Conservation (phyloP, 352 stramenopile genomes). For the Elongisporangium prolatum region DNA sequence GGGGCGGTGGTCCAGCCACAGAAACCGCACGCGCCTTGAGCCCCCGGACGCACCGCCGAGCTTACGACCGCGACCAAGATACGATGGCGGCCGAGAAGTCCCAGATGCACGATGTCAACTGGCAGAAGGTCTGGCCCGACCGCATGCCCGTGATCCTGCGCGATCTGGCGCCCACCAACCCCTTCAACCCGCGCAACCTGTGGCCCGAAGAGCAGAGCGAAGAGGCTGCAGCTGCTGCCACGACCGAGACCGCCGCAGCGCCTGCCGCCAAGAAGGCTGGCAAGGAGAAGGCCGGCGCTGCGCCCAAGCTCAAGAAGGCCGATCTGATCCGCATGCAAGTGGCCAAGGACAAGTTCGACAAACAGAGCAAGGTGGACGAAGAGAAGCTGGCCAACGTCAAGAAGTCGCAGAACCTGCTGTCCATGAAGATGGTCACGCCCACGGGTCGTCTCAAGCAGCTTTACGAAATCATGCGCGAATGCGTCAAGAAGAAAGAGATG, state of each 20-base stretch:
- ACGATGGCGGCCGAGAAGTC: constrained; percentile 71
- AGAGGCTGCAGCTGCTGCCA: constrained; percentile 18
- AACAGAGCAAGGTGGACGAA: constrained; percentile 84
- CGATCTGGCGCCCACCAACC: constrained; percentile 77
- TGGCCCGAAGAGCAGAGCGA: constrained; percentile 78
- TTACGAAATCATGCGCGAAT: constrained; percentile 82
- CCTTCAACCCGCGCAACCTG: constrained; percentile 83
- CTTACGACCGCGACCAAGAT: constrained; percentile 9
- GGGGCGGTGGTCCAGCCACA: not conserved
- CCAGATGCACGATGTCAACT: constrained; percentile 84
- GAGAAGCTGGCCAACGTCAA: constrained; percentile 87
- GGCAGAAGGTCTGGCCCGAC: constrained; percentile 87
- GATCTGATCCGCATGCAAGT: constrained; percentile 85
- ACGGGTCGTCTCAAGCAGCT: constrained; percentile 78
- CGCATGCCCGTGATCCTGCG: constrained; percentile 86
- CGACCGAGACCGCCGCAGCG: constrained; percentile 5
- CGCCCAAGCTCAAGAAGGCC: constrained; percentile 76
- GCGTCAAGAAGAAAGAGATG: constrained; percentile 82
- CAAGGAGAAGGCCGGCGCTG: constrained; percentile 42
- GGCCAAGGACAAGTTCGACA: constrained; percentile 84
- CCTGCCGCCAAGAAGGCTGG: constrained; percentile 6
- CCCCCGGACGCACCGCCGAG: not conserved
- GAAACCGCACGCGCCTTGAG: constrained; percentile 2
- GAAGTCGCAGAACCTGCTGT: constrained; percentile 69
- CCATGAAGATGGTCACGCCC: constrained; percentile 85